Evolutionary conservation across 306 rosid genomes (phyloP).

Genomic region (Amphicarpaea edgeworthii): DNA sequence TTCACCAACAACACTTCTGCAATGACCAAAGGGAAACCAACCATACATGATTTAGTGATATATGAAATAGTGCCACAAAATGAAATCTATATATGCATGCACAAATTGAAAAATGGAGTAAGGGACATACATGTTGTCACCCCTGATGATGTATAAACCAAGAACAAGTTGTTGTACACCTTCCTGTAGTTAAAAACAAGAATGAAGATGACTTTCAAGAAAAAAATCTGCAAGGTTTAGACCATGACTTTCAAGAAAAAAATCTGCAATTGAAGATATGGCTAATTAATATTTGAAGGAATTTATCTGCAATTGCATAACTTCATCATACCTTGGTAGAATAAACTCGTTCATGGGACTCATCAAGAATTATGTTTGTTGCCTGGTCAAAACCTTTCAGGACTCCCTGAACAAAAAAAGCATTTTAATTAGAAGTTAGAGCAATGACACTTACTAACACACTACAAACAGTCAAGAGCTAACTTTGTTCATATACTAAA

Average conservation of each 20-base stretch:
- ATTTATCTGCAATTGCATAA: not conserved
- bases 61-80: constrained; percentile 12
- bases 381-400: constrained; percentile 98
- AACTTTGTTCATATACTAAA: not conserved
- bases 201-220: constrained; percentile 24
- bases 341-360: constrained; percentile 94
- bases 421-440: constrained; percentile 1
- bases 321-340: constrained; percentile 81
- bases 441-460: not conserved
- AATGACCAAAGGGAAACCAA: constrained; percentile 39
- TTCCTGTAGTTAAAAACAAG: constrained; percentile 67
- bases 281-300: constrained; percentile 1
- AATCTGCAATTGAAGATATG: not conserved
- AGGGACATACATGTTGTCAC: constrained; percentile 87
- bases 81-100: constrained; percentile 10
- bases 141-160: constrained; percentile 93
- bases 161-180: constrained; percentile 95
- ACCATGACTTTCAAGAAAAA: constrained; percentile 16
- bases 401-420: constrained; percentile 64
- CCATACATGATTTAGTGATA: not conserved
- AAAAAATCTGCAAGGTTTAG: constrained; percentile 10
- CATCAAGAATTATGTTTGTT: constrained; percentile 97
- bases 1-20: constrained; percentile 98
- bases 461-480: not conserved
- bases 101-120: not conserved